Evolutionary conservation across 2,329 filamentous ascomycete genomes (phyloP).

Genomic region (Penicillium polonicum): DNA sequence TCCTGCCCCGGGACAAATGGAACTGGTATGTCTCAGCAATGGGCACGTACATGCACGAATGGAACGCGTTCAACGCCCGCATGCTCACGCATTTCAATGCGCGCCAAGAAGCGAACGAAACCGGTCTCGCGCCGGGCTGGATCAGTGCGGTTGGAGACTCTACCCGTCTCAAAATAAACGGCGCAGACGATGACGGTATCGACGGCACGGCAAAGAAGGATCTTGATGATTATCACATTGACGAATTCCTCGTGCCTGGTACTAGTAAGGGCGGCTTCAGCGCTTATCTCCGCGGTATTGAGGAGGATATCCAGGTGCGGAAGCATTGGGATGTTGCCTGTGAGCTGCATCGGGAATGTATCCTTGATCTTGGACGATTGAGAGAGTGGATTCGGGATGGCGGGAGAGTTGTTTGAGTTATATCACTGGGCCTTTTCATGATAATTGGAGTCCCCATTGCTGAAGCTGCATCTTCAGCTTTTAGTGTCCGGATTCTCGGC

Average conservation of each 20-base stretch:
- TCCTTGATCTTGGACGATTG: slow-evolving; percentile 42
- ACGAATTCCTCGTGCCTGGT: slow-evolving; percentile 33
- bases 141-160: slow-evolving; percentile 54
- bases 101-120: slow-evolving; percentile 50
- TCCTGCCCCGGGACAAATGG: slow-evolving; percentile 50
- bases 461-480: not conserved
- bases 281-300: slow-evolving; percentile 46
- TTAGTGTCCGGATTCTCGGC: not conserved
- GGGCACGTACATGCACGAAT: slow-evolving; percentile 56
- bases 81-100: slow-evolving; percentile 58
- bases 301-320: slow-evolving; percentile 48
- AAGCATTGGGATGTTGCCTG: slow-evolving; percentile 50
- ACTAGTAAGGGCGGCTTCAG: slow-evolving; percentile 43
- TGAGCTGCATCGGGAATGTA: slow-evolving; percentile 46
- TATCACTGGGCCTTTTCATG: not conserved
- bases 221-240: slow-evolving; percentile 22
- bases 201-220: slow-evolving; percentile 9
- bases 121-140: slow-evolving; percentile 49
- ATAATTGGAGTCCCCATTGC: not conserved
- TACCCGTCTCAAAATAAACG: slow-evolving; percentile 31
- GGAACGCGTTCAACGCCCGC: slow-evolving; percentile 54
- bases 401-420: slow-evolving; percentile 28
- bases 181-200: slow-evolving; percentile 24
- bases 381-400: slow-evolving; percentile 41
- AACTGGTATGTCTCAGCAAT: slow-evolving; percentile 54